These are phyloP conservation scores for Acer yangbiense DNA, from an alignment of 345 rosid species.

Conservation along the genomic window DNA sequence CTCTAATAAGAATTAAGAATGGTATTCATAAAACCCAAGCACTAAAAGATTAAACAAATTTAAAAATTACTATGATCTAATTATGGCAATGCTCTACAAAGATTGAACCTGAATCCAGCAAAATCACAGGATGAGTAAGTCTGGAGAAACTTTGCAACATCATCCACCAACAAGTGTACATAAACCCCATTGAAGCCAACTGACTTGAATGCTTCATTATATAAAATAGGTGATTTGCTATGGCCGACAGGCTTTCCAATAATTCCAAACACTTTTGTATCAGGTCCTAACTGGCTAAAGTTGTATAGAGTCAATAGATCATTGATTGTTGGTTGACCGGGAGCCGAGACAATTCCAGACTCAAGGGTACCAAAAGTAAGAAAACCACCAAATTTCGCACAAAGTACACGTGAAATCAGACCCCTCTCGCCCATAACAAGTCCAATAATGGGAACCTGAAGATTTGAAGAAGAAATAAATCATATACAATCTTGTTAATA, in stretches of 20 bases:
- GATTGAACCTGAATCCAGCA: conserved; percentile 81
- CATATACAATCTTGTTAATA: background rate
- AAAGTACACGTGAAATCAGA: conserved; percentile 82
- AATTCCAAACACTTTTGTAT: conserved; percentile 83
- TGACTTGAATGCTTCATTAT: conserved; percentile 88
- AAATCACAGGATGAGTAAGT: conserved; percentile 83
- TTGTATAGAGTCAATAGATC: conserved; percentile 79
- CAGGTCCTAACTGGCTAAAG: conserved; percentile 81
- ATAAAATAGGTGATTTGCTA: conserved; percentile 89
- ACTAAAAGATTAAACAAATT: background rate
- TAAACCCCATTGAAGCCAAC: conserved; percentile 75
- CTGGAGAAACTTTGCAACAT: conserved; percentile 65
- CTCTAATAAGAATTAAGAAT: conserved; percentile 13
- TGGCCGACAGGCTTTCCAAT: conserved; percentile 94
- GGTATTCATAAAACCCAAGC: conserved; percentile 5
- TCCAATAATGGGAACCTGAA: conserved; percentile 86
- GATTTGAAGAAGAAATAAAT: conserved; percentile 15
- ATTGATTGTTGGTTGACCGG: conserved; percentile 88
- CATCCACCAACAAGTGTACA: conserved; percentile 81
- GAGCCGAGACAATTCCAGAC: conserved; percentile 78
- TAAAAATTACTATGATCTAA: background rate
- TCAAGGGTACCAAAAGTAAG: conserved; percentile 92
- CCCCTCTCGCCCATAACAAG: conserved; percentile 96
- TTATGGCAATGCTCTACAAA: conserved; percentile 10
- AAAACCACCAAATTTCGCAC: conserved; percentile 88